Evolutionary conservation across 1,284 basidiomycete genomes (phyloP), one percentile per base, ranked within the genome.

Genomic region (Sporisorium sorghi): DNA sequence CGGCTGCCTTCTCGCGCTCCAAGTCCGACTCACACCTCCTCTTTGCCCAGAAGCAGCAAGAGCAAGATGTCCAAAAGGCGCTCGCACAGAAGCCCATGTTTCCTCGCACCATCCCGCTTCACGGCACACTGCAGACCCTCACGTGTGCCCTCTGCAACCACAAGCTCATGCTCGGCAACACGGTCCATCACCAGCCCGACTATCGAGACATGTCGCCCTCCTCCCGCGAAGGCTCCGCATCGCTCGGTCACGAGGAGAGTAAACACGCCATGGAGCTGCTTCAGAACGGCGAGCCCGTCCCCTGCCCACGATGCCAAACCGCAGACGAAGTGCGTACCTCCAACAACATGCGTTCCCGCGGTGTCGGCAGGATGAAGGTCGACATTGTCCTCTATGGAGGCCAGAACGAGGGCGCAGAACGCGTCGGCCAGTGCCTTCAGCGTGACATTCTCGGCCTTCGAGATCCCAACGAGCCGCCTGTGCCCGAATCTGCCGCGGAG

Each of bases 371-470:
- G 66, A 87, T 97, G 58, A 90, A 93, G 39, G 91, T 93, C 0
- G 92, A 91, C 66, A 93, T 97, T 9, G 93, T 97, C 0, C 86
- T 97, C 35, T 97, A 97, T 83, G 93, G 94, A 73, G 94, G 96
- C 81, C 93, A 95, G 85, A 92, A 91, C 79, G 90, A 94, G 67
- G 72, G 71, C 1, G 94, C 92, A 1, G 93, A 96, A 79, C 89
- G 90, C 19, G 93, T 97, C 4, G 83, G 81, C 3, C 79, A 83
- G 37, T 84, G 83, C 46, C 67, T 84, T n/a, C 73, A 81, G 44
- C 62, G 83, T 5, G 83, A 84, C 59, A 72, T 84, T 23, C 56
- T 83, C 30, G 83, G 83, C 9, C 60, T 84, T 26, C 61, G 82
- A 23, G 83, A 84, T 43, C 82, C 82, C 2, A 59, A 76, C 46